Percentiles rank a stretch among this genome's conserved stretches.
These are phyloP conservation scores for Tricholoma terreum DNA, from an alignment of 768 basidiomycete species.

Conservation along the genomic window DNA sequence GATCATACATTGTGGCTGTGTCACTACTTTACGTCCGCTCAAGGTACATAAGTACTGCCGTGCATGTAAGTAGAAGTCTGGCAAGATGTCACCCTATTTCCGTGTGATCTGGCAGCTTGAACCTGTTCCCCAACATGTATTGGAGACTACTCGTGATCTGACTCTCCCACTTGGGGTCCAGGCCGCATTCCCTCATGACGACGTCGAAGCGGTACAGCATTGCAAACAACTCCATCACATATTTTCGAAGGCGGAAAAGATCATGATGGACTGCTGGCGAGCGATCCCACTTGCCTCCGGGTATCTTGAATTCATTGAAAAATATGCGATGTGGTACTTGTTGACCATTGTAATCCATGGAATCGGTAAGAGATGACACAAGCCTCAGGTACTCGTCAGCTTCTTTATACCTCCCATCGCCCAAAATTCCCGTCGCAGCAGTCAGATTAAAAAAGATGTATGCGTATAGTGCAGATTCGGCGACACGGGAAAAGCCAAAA, in stretches of 20 bases:
- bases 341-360: too few species aligned
- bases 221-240: constrained; percentile 36
- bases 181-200: constrained; percentile 32
- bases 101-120: too few species aligned
- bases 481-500: constrained; percentile 31
- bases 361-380: constrained; percentile 7
- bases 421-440: constrained; percentile 26
- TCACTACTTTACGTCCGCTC: too few species aligned
- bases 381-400: constrained; percentile 19
- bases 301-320: constrained; percentile 30
- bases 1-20: neutral
- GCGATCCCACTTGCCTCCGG: constrained; percentile 26
- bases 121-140: too few species aligned
- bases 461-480: constrained; percentile 24
- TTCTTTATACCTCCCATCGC: constrained; percentile 24
- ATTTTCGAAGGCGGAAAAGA: constrained; percentile 24
- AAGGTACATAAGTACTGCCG: too few species aligned
- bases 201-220: too few species aligned
- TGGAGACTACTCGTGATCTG: too few species aligned
- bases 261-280: constrained; percentile 19
- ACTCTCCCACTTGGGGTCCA: constrained; percentile 30
- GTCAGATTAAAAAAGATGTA: constrained; percentile 38
- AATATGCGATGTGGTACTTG: constrained; percentile 31
- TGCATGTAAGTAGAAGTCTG: too few species aligned
- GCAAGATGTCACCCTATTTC: too few species aligned